phyloP scores from a whole-genome alignment of 2,329 filamentous ascomycete genomes.

The Fusarium torreyae region DNA sequence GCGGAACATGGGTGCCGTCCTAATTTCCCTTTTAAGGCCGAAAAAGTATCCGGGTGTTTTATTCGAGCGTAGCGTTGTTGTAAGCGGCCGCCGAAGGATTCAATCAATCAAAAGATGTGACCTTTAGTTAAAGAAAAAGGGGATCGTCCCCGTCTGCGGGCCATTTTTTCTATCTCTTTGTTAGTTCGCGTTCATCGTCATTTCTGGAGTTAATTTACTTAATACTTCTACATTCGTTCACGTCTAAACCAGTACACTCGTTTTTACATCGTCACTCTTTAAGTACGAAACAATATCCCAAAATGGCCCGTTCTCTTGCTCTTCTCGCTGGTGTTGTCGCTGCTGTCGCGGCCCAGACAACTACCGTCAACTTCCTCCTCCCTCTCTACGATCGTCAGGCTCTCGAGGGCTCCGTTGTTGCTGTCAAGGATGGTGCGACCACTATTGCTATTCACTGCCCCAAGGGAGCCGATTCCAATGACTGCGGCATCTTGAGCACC shows the following conservation, averaged over 20 bases:
- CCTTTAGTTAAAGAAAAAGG: slow-evolving; percentile 14
- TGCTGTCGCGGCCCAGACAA: slow-evolving; percentile 47
- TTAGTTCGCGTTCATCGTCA: slow-evolving; percentile 1
- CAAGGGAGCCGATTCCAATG: slow-evolving; percentile 25
- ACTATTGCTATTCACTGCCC: slow-evolving; percentile 52
- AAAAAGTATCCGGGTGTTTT: slow-evolving; percentile 18
- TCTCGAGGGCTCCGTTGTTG: slow-evolving; percentile 52
- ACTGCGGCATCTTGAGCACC: slow-evolving; percentile 51
- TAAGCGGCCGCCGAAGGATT: slow-evolving; percentile 36
- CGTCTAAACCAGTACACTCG: slow-evolving; percentile 34
- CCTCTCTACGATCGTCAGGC: slow-evolving; percentile 43
- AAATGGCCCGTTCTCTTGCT: slow-evolving; percentile 49
- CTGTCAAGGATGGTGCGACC: slow-evolving; percentile 48
- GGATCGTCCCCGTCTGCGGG: background rate
- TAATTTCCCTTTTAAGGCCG: slow-evolving; percentile 32
- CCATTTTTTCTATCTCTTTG: background rate
- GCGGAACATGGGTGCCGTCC: slow-evolving; percentile 17
- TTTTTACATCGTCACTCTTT: slow-evolving; percentile 30
- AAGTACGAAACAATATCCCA: slow-evolving; percentile 1
- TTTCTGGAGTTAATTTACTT: slow-evolving; percentile 1
- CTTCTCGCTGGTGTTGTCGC: slow-evolving; percentile 45
- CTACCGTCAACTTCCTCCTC: slow-evolving; percentile 51
- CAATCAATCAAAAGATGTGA: slow-evolving; percentile 13
- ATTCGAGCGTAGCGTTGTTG: slow-evolving; percentile 27
- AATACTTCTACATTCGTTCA: slow-evolving; percentile 9